phyloP scores from a whole-genome alignment of 495 filamentous ascomycete genomes.

The Talaromyces thailandensis region DNA sequence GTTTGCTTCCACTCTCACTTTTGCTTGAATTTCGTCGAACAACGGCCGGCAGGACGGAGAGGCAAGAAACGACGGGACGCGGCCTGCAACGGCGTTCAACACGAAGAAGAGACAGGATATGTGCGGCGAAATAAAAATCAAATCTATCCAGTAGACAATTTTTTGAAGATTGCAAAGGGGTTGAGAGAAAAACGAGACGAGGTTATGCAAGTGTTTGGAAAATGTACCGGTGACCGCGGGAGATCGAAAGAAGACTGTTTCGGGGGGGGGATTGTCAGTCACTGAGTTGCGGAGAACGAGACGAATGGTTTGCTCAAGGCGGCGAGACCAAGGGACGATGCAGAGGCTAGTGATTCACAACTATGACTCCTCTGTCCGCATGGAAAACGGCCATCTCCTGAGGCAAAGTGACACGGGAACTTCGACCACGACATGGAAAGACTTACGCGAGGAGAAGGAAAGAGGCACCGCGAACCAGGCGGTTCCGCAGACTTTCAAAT shows the following conservation, averaged over 20 bases:
- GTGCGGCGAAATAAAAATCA: conserved; percentile 1
- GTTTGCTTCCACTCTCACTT: background rate
- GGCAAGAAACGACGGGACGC: background rate
- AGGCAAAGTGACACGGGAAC: background rate
- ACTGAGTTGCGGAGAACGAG: background rate
- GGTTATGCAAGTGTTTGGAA: background rate
- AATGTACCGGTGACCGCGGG: conserved; percentile 1
- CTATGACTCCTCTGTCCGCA: background rate
- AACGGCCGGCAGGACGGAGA: background rate
- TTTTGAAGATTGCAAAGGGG: background rate
- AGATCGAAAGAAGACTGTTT: conserved; percentile 1
- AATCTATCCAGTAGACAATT: conserved; percentile 9
- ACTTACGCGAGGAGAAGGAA: conserved; percentile 4
- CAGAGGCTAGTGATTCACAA: background rate
- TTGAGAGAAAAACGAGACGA: background rate
- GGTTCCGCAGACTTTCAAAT: background rate
- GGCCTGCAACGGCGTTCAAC: background rate
- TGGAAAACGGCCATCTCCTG: background rate
- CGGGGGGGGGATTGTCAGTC: background rate
- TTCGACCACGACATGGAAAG: background rate
- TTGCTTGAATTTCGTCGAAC: background rate
- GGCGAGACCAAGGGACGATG: background rate
- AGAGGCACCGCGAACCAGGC: conserved; percentile 4
- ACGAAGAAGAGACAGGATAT: background rate
- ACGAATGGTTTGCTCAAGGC: background rate